Conservation (phyloP, 768 basidiomycete genomes). For the Tylopilus rubrobrunneus region DNA sequence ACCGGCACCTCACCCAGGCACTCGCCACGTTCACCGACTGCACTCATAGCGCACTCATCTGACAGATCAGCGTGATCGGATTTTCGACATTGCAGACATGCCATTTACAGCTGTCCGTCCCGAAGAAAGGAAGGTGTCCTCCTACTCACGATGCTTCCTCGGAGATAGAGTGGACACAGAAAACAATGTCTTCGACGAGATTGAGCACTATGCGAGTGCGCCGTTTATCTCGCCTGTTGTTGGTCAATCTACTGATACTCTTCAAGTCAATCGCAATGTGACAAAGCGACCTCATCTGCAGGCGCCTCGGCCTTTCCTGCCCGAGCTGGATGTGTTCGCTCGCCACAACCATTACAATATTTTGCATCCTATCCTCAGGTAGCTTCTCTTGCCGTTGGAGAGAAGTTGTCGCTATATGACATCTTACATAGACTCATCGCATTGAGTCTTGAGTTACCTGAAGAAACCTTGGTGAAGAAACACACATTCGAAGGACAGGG, state of each 20-base stretch:
- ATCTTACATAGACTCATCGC: slow-evolving; percentile 40
- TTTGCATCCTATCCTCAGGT: slow-evolving; percentile 46
- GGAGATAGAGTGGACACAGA: slow-evolving; percentile 50
- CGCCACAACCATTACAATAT: slow-evolving; percentile 50
- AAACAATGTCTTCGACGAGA: slow-evolving; percentile 53
- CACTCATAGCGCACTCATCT: too few species aligned
- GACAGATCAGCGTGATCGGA: slow-evolving; percentile 37
- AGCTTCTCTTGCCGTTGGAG: background rate
- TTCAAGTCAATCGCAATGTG: slow-evolving; percentile 45
- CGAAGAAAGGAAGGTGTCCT: slow-evolving; percentile 37
- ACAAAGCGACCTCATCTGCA: slow-evolving; percentile 44
- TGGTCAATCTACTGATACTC: background rate
- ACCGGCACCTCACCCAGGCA: too few species aligned
- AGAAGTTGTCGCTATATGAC: background rate
- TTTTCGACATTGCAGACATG: slow-evolving; percentile 47
- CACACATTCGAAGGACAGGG: slow-evolving; percentile 40
- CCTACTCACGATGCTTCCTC: background rate
- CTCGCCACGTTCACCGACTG: too few species aligned
- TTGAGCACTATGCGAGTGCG: slow-evolving; percentile 59
- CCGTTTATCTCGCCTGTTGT: background rate
- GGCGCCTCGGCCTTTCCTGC: slow-evolving; percentile 44
- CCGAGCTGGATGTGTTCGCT: slow-evolving; percentile 49
- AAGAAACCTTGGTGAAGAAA: slow-evolving; percentile 46
- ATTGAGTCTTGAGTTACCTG: slow-evolving; percentile 48
- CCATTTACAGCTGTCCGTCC: slow-evolving; percentile 40